A percentile compares a stretch with the other conserved stretches of the same genome.
phyloP scores from a whole-genome alignment of 345 rosid genomes.

The Abelmoschus esculentus region DNA sequence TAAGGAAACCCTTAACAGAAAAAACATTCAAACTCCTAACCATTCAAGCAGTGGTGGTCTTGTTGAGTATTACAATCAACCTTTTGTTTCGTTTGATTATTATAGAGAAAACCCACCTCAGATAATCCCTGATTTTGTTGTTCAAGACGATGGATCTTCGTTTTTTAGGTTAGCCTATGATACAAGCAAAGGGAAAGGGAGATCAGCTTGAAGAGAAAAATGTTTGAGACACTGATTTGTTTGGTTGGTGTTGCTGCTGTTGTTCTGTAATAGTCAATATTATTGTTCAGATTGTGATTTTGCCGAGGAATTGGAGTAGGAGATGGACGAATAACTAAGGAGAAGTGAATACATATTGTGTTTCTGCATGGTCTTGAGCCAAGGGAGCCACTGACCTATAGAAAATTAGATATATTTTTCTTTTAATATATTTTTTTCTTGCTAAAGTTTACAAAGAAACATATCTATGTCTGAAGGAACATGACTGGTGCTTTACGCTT shows the following conservation, averaged over 20 bases:
- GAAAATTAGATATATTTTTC: neutral
- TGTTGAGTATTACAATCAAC: conserved; percentile 26
- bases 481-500: neutral
- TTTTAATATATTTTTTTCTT: too few species aligned
- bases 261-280: conserved; percentile 18
- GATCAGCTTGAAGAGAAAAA: neutral
- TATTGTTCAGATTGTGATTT: conserved; percentile 10
- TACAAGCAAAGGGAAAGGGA: conserved; percentile 51
- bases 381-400: neutral
- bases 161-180: conserved; percentile 47
- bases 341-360: too few species aligned
- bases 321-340: conserved; percentile 7
- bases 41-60: conserved; percentile 2
- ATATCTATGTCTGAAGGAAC: neutral
- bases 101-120: conserved; percentile 23
- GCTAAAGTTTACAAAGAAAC: too few species aligned
- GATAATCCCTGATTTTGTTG: conserved; percentile 53
- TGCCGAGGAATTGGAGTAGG: neutral
- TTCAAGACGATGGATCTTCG: conserved; percentile 57
- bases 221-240: neutral
- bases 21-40: neutral
- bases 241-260: conserved; percentile 16
- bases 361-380: too few species aligned
- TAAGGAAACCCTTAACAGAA: conserved; percentile 10
- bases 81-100: conserved; percentile 22